Base-by-base conservation (phyloP, 2,329 filamentous ascomycete species). In the Aspergillus tanneri region DNA sequence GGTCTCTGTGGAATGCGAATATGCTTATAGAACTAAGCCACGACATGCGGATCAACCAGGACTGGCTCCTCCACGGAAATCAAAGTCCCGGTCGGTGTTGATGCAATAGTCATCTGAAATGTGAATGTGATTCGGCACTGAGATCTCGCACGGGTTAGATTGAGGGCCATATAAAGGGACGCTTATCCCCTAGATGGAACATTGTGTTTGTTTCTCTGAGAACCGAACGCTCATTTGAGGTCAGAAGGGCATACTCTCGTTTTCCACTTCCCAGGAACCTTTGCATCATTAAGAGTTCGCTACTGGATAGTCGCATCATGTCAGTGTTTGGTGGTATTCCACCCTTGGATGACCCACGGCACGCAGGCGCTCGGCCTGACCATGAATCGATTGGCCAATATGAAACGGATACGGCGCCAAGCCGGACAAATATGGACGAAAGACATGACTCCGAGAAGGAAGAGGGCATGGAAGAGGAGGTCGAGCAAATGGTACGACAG, bases 401-500 rank as follows among this genome's bases (percentile, higher is more conserved):
- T 22, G 39, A 42, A n/a, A 42, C 39, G 3, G 39, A 30, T 8
- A 27, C 39, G 11, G 27, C 39, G 9, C 25, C 27, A 14, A 27
- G 14, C 18, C 39, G 27, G n/a, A 42, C n/a, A 1, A 21, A 32
- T 8, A 19, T 22, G 36, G 36, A 38, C 23, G 36, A 18, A 11
- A 18, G 11, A 22, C 18, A 38, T 5, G 36, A 38, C 12, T 10
- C 8, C n/a, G 43, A 39, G 11, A 18, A n/a, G 4, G 38, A 30
- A 19, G 24, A 43, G 12, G 34, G 37, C 3, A 42, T 47, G 30
- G 45, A 47, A 34, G 45, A 21, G 32, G 38, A 40, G 14, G 38
- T 47, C 7, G 45, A 35, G 22, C 14, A 43, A 14, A 24, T 58
- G 24, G 55, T 46, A 18, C 45, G 56, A 23, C 54, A 43, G n/a